phyloP scores from a whole-genome alignment of 306 rosid genomes.

The Cyamopsis tetragonoloba region DNA sequence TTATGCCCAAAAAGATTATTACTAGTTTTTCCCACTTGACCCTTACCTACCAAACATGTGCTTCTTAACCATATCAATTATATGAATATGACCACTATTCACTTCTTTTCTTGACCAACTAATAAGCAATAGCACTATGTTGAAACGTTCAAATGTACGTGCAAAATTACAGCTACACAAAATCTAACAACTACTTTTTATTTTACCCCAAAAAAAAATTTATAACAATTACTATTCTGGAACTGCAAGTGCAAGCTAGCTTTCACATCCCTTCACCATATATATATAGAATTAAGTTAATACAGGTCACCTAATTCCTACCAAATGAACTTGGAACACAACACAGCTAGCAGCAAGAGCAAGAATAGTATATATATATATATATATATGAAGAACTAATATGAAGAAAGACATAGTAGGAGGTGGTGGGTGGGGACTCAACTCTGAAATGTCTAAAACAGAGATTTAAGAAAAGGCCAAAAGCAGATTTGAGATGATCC shows the following conservation, averaged over 20 bases:
- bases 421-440: not conserved
- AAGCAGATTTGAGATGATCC: too few species aligned
- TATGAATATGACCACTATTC: not conserved
- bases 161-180: not conserved
- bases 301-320: not conserved
- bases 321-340: not conserved
- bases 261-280: not conserved
- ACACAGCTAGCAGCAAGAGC: not conserved
- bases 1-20: too few species aligned
- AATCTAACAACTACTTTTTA: slow-evolving; percentile 7
- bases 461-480: not conserved
- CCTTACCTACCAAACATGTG: too few species aligned
- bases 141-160: not conserved
- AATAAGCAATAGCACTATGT: too few species aligned
- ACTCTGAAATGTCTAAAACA: not conserved
- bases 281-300: too few species aligned
- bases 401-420: too few species aligned
- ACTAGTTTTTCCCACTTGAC: too few species aligned
- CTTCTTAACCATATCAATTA: not conserved
- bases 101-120: not conserved
- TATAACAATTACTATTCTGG: too few species aligned
- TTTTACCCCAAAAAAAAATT: too few species aligned
- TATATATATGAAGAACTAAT: too few species aligned
- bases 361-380: too few species aligned
- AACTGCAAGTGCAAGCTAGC: not conserved